Evolutionary conservation across 2,329 filamentous ascomycete genomes (phyloP), one percentile per base, ranked within the genome.

Genomic region (Aureobasidium subglaciale): DNA sequence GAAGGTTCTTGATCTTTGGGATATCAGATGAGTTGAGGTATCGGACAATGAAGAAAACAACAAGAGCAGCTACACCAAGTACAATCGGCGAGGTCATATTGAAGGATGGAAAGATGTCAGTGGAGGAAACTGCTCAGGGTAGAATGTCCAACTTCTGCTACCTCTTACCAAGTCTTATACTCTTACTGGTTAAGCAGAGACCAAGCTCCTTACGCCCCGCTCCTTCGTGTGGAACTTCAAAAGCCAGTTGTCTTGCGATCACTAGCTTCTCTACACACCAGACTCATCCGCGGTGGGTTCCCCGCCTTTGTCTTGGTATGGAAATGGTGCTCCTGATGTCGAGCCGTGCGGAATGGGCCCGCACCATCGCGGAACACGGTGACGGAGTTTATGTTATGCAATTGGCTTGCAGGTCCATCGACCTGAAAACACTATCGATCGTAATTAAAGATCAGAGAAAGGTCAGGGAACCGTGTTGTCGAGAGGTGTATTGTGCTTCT

Each of bases 1-100:
- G 75, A 1, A 78, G 60, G 24, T 69, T 69, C 58, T 77, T 76
- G 64, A 78, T 77, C 59, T 74, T 74, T 11, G 75, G 75, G 18
- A 70, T 69, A 56, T 78, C 74, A 5, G 75, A 77, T 7, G 66
- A 67, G 58, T 75, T 75, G 13, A 77, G 67, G 20, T 74, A 60
- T 18, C 68, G 70, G 56, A 74, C 65, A 6, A 70, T 56, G 42
- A 73, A 67, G 60, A 71, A 75, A 3, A 70, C 55, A 5, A 75
- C 54, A 6, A 73, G 63, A 38, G 72, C 63, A 53, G 71, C 70
- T 53, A 74, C 71, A 15, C 70, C 65, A 18, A 54, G 27, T 29
- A 74, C 65, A 32, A 77, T 65, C 15, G 73, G 69, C 34, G 71
- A 64, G 32, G 71, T 67, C 58, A 59, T 61, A 3, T 22, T 56